Evolutionary conservation across 2,329 filamentous ascomycete species (phyloP), one percentile per base, ranked within the genome.

Genomic region (Dactylonectria macrodidyma): DNA sequence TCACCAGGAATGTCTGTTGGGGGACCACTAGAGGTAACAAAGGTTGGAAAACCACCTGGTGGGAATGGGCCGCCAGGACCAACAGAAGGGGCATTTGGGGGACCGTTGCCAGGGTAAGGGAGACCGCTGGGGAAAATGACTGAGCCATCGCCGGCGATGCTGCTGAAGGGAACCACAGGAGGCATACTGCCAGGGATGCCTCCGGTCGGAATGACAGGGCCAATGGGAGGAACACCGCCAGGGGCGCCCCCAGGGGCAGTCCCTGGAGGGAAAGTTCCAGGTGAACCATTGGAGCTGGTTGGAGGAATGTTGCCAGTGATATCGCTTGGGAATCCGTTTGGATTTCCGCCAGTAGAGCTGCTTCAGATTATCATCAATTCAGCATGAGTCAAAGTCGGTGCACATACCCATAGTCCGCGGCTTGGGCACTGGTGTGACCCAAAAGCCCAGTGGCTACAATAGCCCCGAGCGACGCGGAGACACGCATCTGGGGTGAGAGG

Each of bases 401-500:
- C 16, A 68, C 79, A 78, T 75, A 81, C 83, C 75, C 75, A 34
- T 79, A 77, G 51, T 73, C 73, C 41, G 76, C 76, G 36, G 77
- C 74, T 59, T 80, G 79, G n/a, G 78, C 80, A 50, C 74, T 69
- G 54, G 77, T 75, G 36, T 73, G 69, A 9, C 77, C 71, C 58
- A 83, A 59, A 67, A 83, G 76, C 63, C 79, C 77, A 65, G 80
- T 68, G 72, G 79, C 79, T 72, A 76, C 66, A 52, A 85, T 61
- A 75, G 77, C 77, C 70, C 78, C 76, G 66, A 84, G 68, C 65
- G 80, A 76, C 54, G 78, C 73, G 67, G 70, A 66, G 62, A 77
- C 73, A 76, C 81, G 83, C 84, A 86, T 86, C 73, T 71, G 79
- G 73, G 55, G 59, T 59, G 59, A 63, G 41, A 46, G 58, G 19